phyloP scores from a whole-genome alignment of 1,284 basidiomycete genomes.

The Ganoderma lucidum region DNA sequence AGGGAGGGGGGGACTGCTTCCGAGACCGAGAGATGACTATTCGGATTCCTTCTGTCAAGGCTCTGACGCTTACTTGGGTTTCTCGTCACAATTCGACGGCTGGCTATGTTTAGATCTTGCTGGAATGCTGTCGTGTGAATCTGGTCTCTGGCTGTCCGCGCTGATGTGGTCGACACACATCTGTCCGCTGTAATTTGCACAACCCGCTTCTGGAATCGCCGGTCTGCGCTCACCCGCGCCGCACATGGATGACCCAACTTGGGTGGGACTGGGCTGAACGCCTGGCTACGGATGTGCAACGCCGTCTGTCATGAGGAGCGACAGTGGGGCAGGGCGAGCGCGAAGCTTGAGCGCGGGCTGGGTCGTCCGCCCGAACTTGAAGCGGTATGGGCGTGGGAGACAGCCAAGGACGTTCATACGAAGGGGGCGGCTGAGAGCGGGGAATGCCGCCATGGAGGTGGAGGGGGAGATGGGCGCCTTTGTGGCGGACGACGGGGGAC shows the following conservation, averaged over 20 bases:
- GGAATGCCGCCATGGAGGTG: slow-evolving; percentile 3
- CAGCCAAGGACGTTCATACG: slow-evolving; percentile 13
- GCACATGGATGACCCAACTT: slow-evolving; percentile 2
- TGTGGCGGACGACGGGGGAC: slow-evolving; percentile 4
- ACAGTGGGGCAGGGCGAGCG: not conserved
- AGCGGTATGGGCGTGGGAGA: slow-evolving; percentile 19
- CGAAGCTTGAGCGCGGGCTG: not conserved
- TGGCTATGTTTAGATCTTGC: slow-evolving; percentile 22
- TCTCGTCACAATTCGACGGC: slow-evolving; percentile 18
- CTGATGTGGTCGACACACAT: not conserved
- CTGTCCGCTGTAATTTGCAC: slow-evolving; percentile 16
- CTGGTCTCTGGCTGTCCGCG: slow-evolving; percentile 5
- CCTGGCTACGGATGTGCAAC: not conserved
- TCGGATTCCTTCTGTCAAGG: slow-evolving; percentile 26
- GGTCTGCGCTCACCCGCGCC: slow-evolving; percentile 5
- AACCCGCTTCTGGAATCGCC: slow-evolving; percentile 4
- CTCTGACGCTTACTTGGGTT: slow-evolving; percentile 15
- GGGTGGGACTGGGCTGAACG: slow-evolving; percentile 7
- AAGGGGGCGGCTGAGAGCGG: slow-evolving; percentile 2
- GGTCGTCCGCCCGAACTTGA: slow-evolving; percentile 22
- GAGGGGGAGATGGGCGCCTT: slow-evolving; percentile 10
- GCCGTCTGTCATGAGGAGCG: slow-evolving; percentile 1
- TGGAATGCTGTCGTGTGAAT: slow-evolving; percentile 1
- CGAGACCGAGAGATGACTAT: slow-evolving; percentile 23
- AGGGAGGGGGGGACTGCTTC: slow-evolving; percentile 6